These are phyloP conservation scores for Kregervanrija delftensis DNA, from an alignment of 805 yeast species.

Conservation along the genomic window DNA sequence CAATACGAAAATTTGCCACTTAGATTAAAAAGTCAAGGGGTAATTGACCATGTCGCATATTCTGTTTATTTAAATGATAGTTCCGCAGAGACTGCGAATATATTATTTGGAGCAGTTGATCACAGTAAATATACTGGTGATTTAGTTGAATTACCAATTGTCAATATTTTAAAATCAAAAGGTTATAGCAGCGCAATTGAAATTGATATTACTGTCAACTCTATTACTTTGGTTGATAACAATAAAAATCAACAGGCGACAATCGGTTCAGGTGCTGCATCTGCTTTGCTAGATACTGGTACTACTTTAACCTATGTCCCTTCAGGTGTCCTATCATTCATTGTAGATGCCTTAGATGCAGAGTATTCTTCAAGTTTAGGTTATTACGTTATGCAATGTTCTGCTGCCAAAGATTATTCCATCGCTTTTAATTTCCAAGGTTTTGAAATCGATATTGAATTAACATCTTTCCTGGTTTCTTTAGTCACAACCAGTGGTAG, in stretches of 20 bases:
- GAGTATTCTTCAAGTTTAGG: constrained; percentile 34
- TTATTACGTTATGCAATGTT: constrained; percentile 42
- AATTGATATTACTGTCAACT: constrained; percentile 41
- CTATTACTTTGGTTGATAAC: constrained; percentile 20
- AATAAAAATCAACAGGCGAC: constrained; percentile 10
- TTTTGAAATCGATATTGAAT: constrained; percentile 41
- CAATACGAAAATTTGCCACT: constrained; percentile 63
- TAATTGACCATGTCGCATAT: constrained; percentile 47
- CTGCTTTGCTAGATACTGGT: constrained; percentile 52
- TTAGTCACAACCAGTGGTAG: constrained; percentile 16
- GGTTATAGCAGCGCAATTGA: constrained; percentile 37
- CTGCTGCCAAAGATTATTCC: constrained; percentile 14
- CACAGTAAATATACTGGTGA: constrained; percentile 53
- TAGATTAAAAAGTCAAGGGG: constrained; percentile 49
- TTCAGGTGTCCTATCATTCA: constrained; percentile 15
- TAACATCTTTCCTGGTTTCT: constrained; percentile 21
- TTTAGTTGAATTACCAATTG: constrained; percentile 41
- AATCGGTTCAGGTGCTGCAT: constrained; percentile 23
- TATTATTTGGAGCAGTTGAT: constrained; percentile 73
- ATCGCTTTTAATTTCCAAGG: constrained; percentile 54
- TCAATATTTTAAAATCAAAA: constrained; percentile 32
- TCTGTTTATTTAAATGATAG: constrained; percentile 51
- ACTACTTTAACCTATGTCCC: constrained; percentile 48
- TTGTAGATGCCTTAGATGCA: constrained; percentile 32
- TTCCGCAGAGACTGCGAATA: constrained; percentile 38